phyloP scores from a whole-genome alignment of 2,329 filamentous ascomycete genomes.

The Rutstroemia sp. region DNA sequence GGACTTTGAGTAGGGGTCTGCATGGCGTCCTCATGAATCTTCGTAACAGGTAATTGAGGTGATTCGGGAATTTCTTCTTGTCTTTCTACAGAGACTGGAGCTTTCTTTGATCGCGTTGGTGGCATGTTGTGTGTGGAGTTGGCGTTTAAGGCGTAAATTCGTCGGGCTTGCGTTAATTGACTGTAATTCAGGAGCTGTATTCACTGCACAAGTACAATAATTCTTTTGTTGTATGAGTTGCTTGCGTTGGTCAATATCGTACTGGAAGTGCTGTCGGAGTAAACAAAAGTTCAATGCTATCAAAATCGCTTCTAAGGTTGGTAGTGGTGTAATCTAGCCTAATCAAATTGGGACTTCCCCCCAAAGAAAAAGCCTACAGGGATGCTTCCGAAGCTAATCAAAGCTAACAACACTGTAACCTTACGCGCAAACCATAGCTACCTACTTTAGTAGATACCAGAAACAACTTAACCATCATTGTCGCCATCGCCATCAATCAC shows the following conservation, averaged over 20 bases:
- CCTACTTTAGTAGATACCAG: slow-evolving; percentile 1
- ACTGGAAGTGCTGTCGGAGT: no score
- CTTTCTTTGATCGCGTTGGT: slow-evolving; percentile 38
- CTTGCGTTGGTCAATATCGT: no score
- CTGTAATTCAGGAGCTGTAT: no score
- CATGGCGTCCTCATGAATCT: slow-evolving; percentile 30
- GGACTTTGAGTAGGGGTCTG: slow-evolving; percentile 45
- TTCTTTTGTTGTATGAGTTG: no score
- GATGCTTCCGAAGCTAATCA: not conserved
- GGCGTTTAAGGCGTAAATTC: no score
- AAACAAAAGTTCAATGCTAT: no score
- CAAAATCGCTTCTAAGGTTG: not conserved
- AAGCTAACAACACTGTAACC: slow-evolving; percentile 1
- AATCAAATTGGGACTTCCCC: not conserved
- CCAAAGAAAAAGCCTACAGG: slow-evolving; percentile 2
- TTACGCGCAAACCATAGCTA: slow-evolving; percentile 13
- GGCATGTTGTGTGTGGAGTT: slow-evolving; percentile 33
- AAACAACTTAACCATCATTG: slow-evolving; percentile 1
- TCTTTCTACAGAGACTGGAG: slow-evolving; percentile 24
- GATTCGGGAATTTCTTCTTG: slow-evolving; percentile 24
- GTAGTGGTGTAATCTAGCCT: not conserved
- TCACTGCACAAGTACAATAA: no score
- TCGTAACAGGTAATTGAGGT: slow-evolving; percentile 27
- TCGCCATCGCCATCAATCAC: not conserved
- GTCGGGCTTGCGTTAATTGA: no score